These are phyloP conservation scores for Tubosaeta sp. DNA, from an alignment of 768 basidiomycete genomes.

Conservation along the genomic window DNA sequence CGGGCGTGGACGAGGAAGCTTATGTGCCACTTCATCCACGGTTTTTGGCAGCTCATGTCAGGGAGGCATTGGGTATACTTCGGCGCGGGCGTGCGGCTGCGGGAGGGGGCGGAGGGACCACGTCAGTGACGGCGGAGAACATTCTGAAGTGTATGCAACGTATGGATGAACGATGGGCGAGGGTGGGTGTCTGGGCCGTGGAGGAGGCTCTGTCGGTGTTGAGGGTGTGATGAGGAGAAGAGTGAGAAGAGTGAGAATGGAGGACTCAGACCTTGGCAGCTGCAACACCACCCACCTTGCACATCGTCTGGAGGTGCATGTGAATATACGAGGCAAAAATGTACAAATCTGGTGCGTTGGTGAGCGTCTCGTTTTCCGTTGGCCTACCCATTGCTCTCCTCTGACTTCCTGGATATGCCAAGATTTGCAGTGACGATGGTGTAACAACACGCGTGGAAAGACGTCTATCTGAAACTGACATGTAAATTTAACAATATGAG, in stretches of 20 bases:
- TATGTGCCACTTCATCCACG: slow-evolving; percentile 58
- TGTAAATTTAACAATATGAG: background rate
- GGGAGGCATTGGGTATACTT: slow-evolving; percentile 40
- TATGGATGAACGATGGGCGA: slow-evolving; percentile 62
- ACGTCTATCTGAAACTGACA: background rate
- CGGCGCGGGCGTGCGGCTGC: slow-evolving; percentile 10
- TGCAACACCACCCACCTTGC: no score
- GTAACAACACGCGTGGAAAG: no score
- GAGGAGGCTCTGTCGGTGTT: slow-evolving; percentile 51
- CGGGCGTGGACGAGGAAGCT: slow-evolving; percentile 49
- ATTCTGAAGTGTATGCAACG: slow-evolving; percentile 43
- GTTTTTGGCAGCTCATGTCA: slow-evolving; percentile 47
- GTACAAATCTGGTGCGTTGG: no score
- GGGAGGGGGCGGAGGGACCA: slow-evolving; percentile 8
- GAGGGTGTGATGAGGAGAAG: background rate
- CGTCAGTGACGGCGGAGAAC: slow-evolving; percentile 37
- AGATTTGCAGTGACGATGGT: background rate
- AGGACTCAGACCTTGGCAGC: background rate
- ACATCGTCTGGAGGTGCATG: no score
- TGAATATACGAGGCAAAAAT: no score
- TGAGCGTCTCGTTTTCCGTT: background rate
- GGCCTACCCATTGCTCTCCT: background rate
- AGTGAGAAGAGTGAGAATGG: no score
- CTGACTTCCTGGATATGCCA: background rate
- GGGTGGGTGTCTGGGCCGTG: slow-evolving; percentile 60